Evolutionary conservation across 1,139 yeast genomes (phyloP).

Genomic region (Zygoascus meyerae): DNA sequence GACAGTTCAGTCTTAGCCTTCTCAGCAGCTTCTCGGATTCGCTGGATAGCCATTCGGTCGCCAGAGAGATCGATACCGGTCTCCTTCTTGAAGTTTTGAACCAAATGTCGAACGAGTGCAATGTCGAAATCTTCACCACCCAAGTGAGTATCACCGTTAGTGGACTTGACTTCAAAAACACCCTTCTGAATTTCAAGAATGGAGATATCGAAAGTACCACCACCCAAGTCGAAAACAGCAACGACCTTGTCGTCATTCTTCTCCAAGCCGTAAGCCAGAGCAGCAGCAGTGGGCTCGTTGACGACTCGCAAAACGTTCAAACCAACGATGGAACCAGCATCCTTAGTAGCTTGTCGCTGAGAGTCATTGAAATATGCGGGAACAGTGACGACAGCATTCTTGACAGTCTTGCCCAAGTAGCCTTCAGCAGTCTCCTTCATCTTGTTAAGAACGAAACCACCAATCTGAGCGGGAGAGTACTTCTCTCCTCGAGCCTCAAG

Average conservation of each 20-base stretch:
- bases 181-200: slow-evolving; percentile 82
- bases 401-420: slow-evolving; percentile 86
- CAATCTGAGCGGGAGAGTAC: slow-evolving; percentile 92
- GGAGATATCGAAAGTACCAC: slow-evolving; percentile 85
- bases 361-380: slow-evolving; percentile 98
- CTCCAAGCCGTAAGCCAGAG: slow-evolving; percentile 97
- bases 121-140: slow-evolving; percentile 87
- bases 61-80: slow-evolving; percentile 79
- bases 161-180: slow-evolving; percentile 81
- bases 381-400: slow-evolving; percentile 91
- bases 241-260: slow-evolving; percentile 67
- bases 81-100: slow-evolving; percentile 89
- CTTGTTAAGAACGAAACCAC: slow-evolving; percentile 97
- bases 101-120: slow-evolving; percentile 80
- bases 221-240: slow-evolving; percentile 84
- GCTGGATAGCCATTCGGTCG: slow-evolving; percentile 98
- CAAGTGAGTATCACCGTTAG: slow-evolving; percentile 85
- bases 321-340: slow-evolving; percentile 97
- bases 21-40: slow-evolving; percentile 99
- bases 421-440: slow-evolving; percentile 99
- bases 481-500: slow-evolving; percentile 91
- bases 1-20: slow-evolving; percentile 98
- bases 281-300: slow-evolving; percentile 98
- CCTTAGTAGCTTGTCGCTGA: slow-evolving; percentile 98
- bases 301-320: slow-evolving; percentile 93